A percentile compares a stretch with the other conserved stretches of the same genome.
Conservation (phyloP, 805 yeast genomes). For the Starmerella khaoyaiensis region DNA sequence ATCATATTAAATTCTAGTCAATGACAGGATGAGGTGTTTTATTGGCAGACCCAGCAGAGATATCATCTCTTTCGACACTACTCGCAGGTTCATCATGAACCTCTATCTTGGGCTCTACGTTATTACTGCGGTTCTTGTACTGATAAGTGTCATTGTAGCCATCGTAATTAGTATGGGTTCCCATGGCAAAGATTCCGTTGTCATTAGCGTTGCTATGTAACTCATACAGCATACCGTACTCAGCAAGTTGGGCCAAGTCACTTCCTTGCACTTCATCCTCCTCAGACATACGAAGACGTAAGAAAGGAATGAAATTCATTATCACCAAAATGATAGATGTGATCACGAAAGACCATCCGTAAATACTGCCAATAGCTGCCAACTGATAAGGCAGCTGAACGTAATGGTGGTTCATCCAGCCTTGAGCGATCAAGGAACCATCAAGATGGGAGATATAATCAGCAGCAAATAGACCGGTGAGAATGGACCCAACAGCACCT, state of each 20-base stretch:
- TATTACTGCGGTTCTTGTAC: too few species aligned
- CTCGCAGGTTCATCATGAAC: too few species aligned
- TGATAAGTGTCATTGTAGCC: constrained; percentile 16
- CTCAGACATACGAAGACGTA: constrained; percentile 70
- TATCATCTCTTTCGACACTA: too few species aligned
- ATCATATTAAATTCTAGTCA: too few species aligned
- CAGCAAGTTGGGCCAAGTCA: constrained; percentile 83
- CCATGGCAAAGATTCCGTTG: constrained; percentile 16
- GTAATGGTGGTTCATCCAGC: constrained; percentile 89
- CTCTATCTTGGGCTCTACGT: too few species aligned
- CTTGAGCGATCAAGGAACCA: constrained; percentile 62
- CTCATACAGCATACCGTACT: constrained; percentile 44
- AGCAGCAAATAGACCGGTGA: constrained; percentile 90
- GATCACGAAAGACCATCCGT: constrained; percentile 66
- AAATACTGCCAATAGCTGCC: constrained; percentile 65
- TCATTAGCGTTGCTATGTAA: constrained; percentile 1
- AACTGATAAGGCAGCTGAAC: constrained; percentile 86
- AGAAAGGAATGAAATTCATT: constrained; percentile 72
- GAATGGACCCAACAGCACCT: constrained; percentile 67
- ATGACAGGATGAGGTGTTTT: too few species aligned
- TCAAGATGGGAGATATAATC: constrained; percentile 81
- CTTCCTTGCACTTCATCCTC: constrained; percentile 88
- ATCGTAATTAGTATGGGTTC: constrained; percentile 13
- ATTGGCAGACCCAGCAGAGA: too few species aligned
- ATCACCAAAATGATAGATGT: constrained; percentile 56